Conservation (phyloP, 116 monocot species). For the Thalassia testudinum region DNA sequence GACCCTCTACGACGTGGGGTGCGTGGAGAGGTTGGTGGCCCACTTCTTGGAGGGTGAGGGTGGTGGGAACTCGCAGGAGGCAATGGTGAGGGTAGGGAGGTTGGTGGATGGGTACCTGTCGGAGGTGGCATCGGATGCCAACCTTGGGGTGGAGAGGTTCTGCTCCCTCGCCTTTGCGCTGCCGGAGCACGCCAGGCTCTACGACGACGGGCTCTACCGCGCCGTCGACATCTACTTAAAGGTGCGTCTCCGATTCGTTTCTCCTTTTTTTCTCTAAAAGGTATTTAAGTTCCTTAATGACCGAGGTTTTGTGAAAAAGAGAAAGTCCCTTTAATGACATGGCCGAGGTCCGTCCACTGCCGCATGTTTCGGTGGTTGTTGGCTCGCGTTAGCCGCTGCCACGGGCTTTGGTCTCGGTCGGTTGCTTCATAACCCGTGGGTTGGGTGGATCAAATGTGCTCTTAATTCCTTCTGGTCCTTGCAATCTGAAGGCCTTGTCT, state of each 20-base stretch:
- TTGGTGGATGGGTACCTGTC: constrained; percentile 72
- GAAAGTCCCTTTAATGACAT: too few species aligned
- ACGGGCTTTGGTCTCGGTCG: too few species aligned
- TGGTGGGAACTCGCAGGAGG: constrained; percentile 1
- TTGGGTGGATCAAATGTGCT: too few species aligned
- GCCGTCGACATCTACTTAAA: constrained; percentile 88
- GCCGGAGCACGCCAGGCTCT: constrained; percentile 55
- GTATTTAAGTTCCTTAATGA: too few species aligned
- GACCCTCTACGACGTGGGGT: constrained; percentile 90
- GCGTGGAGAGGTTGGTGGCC: constrained; percentile 59
- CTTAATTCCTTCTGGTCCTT: too few species aligned
- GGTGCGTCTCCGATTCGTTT: constrained; percentile 10
- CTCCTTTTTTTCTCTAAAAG: too few species aligned
- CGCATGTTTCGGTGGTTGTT: too few species aligned
- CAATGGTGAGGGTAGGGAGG: constrained; percentile 42
- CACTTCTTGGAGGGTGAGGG: constrained; percentile 31
- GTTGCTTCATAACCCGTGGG: too few species aligned
- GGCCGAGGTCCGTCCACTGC: too few species aligned
- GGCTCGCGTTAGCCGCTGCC: too few species aligned
- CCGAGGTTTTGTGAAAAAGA: too few species aligned
- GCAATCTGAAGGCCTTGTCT: too few species aligned
- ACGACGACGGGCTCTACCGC: constrained; percentile 89
- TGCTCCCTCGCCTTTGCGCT: constrained; percentile 54
- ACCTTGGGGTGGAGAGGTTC: constrained; percentile 57
- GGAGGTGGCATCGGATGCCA: constrained; percentile 82